phyloP scores from a whole-genome alignment of 768 basidiomycete species.

The Lentinula boryana region DNA sequence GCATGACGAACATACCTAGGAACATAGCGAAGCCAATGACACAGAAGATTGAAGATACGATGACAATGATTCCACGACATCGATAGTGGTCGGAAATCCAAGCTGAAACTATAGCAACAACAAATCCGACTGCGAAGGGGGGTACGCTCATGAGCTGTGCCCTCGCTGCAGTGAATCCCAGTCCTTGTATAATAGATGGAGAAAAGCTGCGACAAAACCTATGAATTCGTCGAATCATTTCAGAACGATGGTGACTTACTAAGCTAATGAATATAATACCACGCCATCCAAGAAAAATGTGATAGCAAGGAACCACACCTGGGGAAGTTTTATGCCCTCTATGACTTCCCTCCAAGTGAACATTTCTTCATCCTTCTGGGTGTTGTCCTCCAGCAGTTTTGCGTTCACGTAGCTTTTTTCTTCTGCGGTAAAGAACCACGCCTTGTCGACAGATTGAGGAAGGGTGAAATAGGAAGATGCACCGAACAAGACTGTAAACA shows the following conservation, averaged over 20 bases:
- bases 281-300: conserved; percentile 49
- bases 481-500: conserved; percentile 59
- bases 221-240: neutral
- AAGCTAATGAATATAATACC: conserved; percentile 42
- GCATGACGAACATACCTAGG: conserved; percentile 21
- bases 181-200: conserved; percentile 62
- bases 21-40: conserved; percentile 33
- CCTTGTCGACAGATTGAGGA: conserved; percentile 34
- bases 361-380: conserved; percentile 28
- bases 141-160: conserved; percentile 62
- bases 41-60: conserved; percentile 24
- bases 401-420: conserved; percentile 43
- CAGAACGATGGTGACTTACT: conserved; percentile 26
- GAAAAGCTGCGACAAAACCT: conserved; percentile 41
- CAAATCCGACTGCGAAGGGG: conserved; percentile 46
- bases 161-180: conserved; percentile 48
- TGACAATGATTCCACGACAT: conserved; percentile 21
- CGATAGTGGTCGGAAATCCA: conserved; percentile 21
- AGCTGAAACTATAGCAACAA: conserved; percentile 19
- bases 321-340: conserved; percentile 42
- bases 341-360: conserved; percentile 57
- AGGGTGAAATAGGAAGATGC: conserved; percentile 42
- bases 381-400: conserved; percentile 36
- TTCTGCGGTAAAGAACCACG: conserved; percentile 42
- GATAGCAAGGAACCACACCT: conserved; percentile 46